phyloP scores from a whole-genome alignment of 139 green algal species.

The Mychonastes homosphaera region DNA sequence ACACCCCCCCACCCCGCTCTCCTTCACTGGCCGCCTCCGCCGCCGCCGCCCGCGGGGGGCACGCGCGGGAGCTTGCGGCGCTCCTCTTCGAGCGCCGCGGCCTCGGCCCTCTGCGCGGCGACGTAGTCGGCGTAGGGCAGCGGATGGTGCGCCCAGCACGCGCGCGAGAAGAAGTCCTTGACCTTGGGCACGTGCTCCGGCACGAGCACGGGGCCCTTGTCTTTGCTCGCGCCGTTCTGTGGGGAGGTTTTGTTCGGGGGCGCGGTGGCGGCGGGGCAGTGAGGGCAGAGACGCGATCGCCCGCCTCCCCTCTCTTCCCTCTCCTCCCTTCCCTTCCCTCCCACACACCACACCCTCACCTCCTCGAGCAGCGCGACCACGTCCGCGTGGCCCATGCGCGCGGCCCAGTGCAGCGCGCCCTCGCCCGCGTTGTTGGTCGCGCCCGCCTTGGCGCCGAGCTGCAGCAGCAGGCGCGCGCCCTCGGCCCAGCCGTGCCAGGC shows the following conservation, averaged over 20 bases:
- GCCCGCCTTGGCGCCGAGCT: constrained; percentile 75
- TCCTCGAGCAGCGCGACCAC: constrained; percentile 67
- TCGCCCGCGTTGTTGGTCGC: constrained; percentile 91
- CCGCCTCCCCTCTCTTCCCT: background rate
- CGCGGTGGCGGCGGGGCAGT: background rate
- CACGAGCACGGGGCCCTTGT: constrained; percentile 77
- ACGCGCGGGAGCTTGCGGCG: constrained; percentile 21
- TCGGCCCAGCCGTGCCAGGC: constrained; percentile 74
- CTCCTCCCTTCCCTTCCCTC: background rate
- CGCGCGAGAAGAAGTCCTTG: constrained; percentile 85
- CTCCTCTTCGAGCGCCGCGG: constrained; percentile 43
- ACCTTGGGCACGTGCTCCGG: constrained; percentile 91
- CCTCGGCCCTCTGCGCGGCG: constrained; percentile 46
- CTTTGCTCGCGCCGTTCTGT: constrained; percentile 60
- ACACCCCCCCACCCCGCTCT: too few relatives aligned
- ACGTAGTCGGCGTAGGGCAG: constrained; percentile 80
- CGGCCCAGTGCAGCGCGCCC: constrained; percentile 71
- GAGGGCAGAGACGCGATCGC: background rate
- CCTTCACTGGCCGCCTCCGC: too few relatives aligned
- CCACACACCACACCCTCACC: constrained; percentile 18
- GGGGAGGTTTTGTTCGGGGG: background rate
- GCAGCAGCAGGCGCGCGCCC: constrained; percentile 70
- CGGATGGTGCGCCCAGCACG: constrained; percentile 82
- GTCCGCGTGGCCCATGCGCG: constrained; percentile 62
- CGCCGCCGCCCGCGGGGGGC: too few relatives aligned